These are phyloP conservation scores for Claviceps quebecensis DNA, from an alignment of 2,329 filamentous ascomycete species.

Conservation along the genomic window DNA sequence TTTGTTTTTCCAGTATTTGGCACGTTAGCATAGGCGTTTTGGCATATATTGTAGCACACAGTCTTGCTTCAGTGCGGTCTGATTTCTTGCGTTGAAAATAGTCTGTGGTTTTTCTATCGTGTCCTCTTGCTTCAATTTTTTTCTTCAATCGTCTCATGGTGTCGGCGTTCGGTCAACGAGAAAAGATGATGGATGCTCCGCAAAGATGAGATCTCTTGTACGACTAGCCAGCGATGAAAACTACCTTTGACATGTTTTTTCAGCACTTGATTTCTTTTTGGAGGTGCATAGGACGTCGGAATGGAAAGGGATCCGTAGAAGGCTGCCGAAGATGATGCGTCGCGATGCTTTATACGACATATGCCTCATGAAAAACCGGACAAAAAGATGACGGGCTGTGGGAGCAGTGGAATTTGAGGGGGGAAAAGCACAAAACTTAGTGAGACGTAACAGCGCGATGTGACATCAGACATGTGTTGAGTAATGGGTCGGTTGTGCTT, in stretches of 20 bases:
- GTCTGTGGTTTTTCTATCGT: neutral
- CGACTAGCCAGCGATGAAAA: neutral
- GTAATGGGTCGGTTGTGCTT: neutral
- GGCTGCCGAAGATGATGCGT: neutral
- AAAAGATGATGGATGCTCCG: neutral
- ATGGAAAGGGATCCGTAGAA: neutral
- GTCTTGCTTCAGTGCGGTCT: neutral
- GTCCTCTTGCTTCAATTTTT: neutral
- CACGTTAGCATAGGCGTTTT: neutral
- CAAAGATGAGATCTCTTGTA: neutral
- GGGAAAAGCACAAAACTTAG: neutral
- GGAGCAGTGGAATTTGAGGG: neutral
- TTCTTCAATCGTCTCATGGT: neutral
- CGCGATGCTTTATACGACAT: neutral
- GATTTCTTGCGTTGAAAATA: conserved; percentile 3
- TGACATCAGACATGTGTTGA: neutral
- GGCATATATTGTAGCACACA: neutral
- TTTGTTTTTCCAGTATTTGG: neutral
- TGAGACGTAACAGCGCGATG: neutral
- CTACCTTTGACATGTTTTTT: neutral
- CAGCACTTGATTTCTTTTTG: neutral
- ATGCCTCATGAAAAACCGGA: neutral
- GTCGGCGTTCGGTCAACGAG: conserved; percentile 5
- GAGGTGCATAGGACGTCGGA: neutral
- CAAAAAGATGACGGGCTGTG: neutral